phyloP scores from a whole-genome alignment of 140 eudicot species.

The Anethum foeniculum region DNA sequence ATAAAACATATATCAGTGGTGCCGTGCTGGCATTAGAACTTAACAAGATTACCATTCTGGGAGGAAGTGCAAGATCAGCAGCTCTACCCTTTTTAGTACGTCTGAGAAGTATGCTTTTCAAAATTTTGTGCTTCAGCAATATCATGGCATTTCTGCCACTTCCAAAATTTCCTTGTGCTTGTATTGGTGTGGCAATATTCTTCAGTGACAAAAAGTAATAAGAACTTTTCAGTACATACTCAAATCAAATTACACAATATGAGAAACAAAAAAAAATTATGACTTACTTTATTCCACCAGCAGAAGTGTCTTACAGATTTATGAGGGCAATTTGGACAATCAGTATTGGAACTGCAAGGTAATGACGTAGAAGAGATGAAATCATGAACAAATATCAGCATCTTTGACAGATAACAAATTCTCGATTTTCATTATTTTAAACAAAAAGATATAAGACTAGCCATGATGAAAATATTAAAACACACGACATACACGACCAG shows the following conservation, averaged over 20 bases:
- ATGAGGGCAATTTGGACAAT: constrained; percentile 67
- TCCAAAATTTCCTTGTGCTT: constrained; percentile 39
- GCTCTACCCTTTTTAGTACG: constrained; percentile 95
- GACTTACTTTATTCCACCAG: constrained; percentile 95
- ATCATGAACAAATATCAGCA: neutral
- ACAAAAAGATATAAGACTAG: neutral
- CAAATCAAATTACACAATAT: constrained; percentile 6
- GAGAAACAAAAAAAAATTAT: neutral
- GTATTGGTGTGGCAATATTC: constrained; percentile 73
- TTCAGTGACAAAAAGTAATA: constrained; percentile 15
- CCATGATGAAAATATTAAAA: neutral
- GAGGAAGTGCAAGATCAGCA: constrained; percentile 95
- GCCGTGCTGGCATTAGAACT: constrained; percentile 1
- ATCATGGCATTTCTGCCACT: constrained; percentile 68
- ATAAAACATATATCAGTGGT: neutral
- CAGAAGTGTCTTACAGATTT: constrained; percentile 90
- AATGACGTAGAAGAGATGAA: neutral
- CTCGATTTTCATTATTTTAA: neutral
- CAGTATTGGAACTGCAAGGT: constrained; percentile 38
- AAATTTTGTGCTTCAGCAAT: constrained; percentile 67
- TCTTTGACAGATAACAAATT: neutral
- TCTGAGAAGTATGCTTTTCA: constrained; percentile 64
- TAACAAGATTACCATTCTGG: constrained; percentile 59
- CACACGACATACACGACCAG: neutral
- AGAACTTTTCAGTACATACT: constrained; percentile 7